Evolutionary conservation across 164 flowering plant genomes (phyloP).

Genomic region (Pachysandra terminalis): DNA sequence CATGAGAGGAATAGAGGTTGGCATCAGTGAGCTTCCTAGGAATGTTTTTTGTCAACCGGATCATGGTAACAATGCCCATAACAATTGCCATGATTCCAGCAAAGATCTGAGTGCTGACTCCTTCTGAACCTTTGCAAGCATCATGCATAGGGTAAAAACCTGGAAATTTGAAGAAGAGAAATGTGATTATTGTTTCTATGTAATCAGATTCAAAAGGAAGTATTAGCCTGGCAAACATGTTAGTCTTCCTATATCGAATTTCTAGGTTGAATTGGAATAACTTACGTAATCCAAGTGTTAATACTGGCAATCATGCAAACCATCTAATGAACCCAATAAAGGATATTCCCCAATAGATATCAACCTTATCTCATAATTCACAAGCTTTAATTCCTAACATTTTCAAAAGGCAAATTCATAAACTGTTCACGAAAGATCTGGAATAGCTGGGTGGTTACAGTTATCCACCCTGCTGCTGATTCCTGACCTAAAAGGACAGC

Average conservation of each 20-base stretch:
- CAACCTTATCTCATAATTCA: neutral
- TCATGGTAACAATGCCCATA: slow-evolving; percentile 68
- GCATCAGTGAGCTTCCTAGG: slow-evolving; percentile 65
- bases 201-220: neutral
- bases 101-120: slow-evolving; percentile 34
- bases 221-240: neutral
- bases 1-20: slow-evolving; percentile 38
- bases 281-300: no score
- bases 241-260: neutral
- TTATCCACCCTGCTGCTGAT: neutral
- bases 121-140: slow-evolving; percentile 29
- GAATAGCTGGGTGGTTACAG: neutral
- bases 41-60: slow-evolving; percentile 64
- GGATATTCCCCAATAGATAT: no score
- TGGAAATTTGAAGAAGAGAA: no score
- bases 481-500: neutral
- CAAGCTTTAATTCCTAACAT: neutral
- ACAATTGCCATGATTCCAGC: slow-evolving; percentile 64
- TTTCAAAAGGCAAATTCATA: neutral
- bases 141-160: slow-evolving; percentile 26
- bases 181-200: neutral
- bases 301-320: no score
- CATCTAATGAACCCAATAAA: no score
- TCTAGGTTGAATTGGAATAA: no score
- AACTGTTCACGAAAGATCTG: neutral